Conservation (phyloP, 2,329 filamentous ascomycete genomes). For the Coleophoma crateriformis region DNA sequence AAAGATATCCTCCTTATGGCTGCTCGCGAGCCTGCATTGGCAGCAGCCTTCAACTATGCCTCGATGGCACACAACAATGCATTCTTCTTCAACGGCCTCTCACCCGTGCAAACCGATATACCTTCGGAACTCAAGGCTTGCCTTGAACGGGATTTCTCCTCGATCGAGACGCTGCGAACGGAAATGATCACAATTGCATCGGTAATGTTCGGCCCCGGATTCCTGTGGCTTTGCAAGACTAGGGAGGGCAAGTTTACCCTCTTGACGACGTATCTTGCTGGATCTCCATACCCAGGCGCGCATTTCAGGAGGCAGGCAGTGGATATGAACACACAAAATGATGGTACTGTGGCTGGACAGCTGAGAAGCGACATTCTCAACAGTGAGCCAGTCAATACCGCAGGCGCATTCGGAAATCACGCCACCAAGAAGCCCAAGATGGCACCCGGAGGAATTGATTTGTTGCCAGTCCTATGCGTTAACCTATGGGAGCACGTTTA, state of each 20-base stretch:
- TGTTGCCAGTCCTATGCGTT: slow-evolving; percentile 78
- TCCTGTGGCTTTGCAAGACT: slow-evolving; percentile 80
- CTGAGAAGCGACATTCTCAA: slow-evolving; percentile 29
- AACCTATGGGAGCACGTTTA: slow-evolving; percentile 97
- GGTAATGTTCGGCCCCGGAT: slow-evolving; percentile 94
- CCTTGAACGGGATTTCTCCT: slow-evolving; percentile 71
- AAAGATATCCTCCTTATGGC: slow-evolving; percentile 68
- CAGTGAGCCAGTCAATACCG: slow-evolving; percentile 26
- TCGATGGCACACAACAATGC: slow-evolving; percentile 92
- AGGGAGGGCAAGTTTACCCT: slow-evolving; percentile 52
- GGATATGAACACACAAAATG: slow-evolving; percentile 64
- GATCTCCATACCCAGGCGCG: slow-evolving; percentile 79
- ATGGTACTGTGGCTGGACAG: slow-evolving; percentile 27
- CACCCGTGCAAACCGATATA: slow-evolving; percentile 42
- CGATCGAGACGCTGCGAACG: slow-evolving; percentile 72
- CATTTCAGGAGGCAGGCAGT: slow-evolving; percentile 65
- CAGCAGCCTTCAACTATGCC: slow-evolving; percentile 88
- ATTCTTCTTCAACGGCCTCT: slow-evolving; percentile 68
- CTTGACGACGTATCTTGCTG: slow-evolving; percentile 85
- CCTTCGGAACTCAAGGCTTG: slow-evolving; percentile 48
- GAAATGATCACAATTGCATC: slow-evolving; percentile 77
- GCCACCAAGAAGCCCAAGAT: slow-evolving; percentile 28
- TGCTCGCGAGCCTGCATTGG: slow-evolving; percentile 72
- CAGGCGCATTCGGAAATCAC: slow-evolving; percentile 24
- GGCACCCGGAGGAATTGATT: slow-evolving; percentile 61